A percentile compares a stretch with the other conserved stretches of the same genome.
phyloP scores from a whole-genome alignment of 2,329 filamentous ascomycete genomes.

The Pseudocercospora pini-densiflorae region DNA sequence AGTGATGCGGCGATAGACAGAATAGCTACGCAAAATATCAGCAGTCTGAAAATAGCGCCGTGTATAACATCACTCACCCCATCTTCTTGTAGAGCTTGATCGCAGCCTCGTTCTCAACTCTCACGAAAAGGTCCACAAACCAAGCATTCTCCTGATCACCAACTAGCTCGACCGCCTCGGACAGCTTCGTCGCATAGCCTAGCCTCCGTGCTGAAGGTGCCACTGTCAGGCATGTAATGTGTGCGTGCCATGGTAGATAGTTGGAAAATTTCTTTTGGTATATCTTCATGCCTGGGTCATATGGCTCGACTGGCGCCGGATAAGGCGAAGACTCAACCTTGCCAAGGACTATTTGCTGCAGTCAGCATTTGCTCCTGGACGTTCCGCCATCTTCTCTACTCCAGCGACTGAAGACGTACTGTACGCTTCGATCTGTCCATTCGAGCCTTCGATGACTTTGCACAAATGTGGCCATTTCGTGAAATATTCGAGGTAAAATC shows the following conservation, averaged over 20 bases:
- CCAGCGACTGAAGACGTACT: slow-evolving; percentile 61
- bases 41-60: not conserved
- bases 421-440: slow-evolving; percentile 92
- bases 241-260: slow-evolving; percentile 99
- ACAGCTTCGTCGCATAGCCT: slow-evolving; percentile 84
- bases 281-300: slow-evolving; percentile 58
- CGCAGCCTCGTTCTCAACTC: slow-evolving; percentile 84
- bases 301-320: slow-evolving; percentile 72
- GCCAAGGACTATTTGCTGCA: slow-evolving; percentile 75
- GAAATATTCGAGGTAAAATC: slow-evolving; percentile 95
- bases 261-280: slow-evolving; percentile 56
- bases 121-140: slow-evolving; percentile 96
- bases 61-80: slow-evolving; percentile 58
- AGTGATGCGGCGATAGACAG: slow-evolving; percentile 83
- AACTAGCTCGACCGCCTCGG: slow-evolving; percentile 77
- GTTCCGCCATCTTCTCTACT: too few species aligned
- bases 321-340: slow-evolving; percentile 86
- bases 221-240: slow-evolving; percentile 95
- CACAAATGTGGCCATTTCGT: slow-evolving; percentile 96
- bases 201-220: slow-evolving; percentile 83
- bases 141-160: slow-evolving; percentile 83
- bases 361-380: not conserved
- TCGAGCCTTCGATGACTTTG: slow-evolving; percentile 83
- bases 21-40: slow-evolving; percentile 58
- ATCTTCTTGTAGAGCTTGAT: slow-evolving; percentile 87